Base-by-base conservation (phyloP, 768 basidiomycete species). In the Xanthoconium stramineum region DNA sequence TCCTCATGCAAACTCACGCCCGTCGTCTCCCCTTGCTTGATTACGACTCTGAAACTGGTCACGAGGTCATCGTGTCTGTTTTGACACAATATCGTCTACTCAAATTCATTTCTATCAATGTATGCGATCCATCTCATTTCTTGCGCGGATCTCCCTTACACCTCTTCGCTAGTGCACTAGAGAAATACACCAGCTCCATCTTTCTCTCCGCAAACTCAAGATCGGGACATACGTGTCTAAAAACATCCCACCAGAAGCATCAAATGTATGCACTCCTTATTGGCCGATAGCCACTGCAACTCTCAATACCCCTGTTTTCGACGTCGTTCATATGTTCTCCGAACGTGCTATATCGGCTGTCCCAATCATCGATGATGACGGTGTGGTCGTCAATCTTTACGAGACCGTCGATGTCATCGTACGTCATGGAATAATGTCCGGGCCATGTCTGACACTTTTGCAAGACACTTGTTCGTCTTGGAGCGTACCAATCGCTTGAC, bases 341-440 rank as follows among this genome's bases (percentile, higher is more conserved):
- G 91, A 94, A 71, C 83, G 89, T 42, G 88, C 94, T 29, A 97
- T 99, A 62, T 94, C 92, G 10, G 96, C 96, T 6, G 96, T 99
- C 6, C 97, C 97, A 9, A 98, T 99, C 68, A 81, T 98, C 32
- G 92, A 99, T 64, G 84, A 89, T 55, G 82, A 93, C 9, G 96
- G 96, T 10, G 82, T 94, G 51, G 97, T 99, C 40, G 81, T 98
- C 61, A 95, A 99, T 69, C 74, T 99, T 47, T 99, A 98, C 69
- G 97, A 99, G 74, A 98, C 97, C 6, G 97, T 99, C 24, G 97
- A 99, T 77, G 96, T 99, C 48, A 96, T 98, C 58, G 95, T 97
- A 39, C 39, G 58, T 71, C 50, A 51, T 56, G 57, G 28, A 32
- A 33, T 8, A 8, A 3, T 33, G 3, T 50, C 52, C 4, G 44